phyloP scores from a whole-genome alignment of 139 green algal genomes.

The Nannochloris sp. region DNA sequence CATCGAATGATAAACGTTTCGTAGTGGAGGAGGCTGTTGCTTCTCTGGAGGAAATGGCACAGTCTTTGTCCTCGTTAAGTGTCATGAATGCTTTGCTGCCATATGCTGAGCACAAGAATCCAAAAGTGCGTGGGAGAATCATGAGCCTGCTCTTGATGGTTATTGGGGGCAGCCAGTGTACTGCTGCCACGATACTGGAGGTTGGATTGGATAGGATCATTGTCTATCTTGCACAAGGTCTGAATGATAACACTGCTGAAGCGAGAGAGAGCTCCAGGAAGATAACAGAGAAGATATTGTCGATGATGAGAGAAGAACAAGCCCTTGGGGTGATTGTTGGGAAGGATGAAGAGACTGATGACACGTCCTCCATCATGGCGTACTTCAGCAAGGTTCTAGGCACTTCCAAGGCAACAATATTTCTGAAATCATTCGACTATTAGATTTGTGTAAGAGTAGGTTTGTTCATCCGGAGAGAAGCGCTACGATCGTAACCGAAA shows the following conservation, averaged over 20 bases:
- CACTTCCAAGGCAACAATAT: not conserved
- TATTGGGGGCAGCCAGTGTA: slow-evolving; percentile 10
- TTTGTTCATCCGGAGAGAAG: too few species aligned
- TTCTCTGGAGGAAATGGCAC: slow-evolving; percentile 9
- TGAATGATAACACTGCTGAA: slow-evolving; percentile 54
- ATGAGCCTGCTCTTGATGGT: slow-evolving; percentile 8
- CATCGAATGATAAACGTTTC: slow-evolving; percentile 58
- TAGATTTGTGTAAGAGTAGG: not conserved
- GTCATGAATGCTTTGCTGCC: slow-evolving; percentile 33
- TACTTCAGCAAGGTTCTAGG: slow-evolving; percentile 4
- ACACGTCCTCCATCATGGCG: not conserved
- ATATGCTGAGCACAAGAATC: slow-evolving; percentile 45
- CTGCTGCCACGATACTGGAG: slow-evolving; percentile 3
- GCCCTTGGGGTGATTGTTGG: not conserved
- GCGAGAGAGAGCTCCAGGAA: slow-evolving; percentile 34
- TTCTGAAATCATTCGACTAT: slow-evolving; percentile 1
- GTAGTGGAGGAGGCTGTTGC: slow-evolving; percentile 49
- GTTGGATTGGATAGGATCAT: slow-evolving; percentile 24
- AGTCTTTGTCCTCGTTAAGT: slow-evolving; percentile 6
- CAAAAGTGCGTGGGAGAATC: slow-evolving; percentile 38
- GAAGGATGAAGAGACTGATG: not conserved
- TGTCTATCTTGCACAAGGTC: slow-evolving; percentile 14
- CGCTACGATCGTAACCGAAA: too few species aligned
- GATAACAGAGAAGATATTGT: slow-evolving; percentile 10
- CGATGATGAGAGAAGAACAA: slow-evolving; percentile 2